Percentiles rank a stretch among this genome's conserved stretches.
Conservation (phyloP, 164 flowering plant species). For the Magnolia sinica region DNA sequence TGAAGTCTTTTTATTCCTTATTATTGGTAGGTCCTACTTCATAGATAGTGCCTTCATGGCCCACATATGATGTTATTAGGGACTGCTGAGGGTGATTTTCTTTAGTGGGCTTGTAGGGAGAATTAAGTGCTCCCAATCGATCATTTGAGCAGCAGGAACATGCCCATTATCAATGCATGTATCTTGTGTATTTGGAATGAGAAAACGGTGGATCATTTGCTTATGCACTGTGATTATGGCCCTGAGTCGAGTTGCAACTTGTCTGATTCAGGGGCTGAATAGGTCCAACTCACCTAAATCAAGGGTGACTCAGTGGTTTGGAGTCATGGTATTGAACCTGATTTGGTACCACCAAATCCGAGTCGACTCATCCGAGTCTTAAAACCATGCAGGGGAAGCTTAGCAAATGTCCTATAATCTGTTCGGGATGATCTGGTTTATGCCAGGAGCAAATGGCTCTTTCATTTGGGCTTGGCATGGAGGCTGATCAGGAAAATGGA, state of each 20-base stretch:
- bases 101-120: not conserved
- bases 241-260: too few relatives aligned
- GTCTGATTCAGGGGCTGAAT: too few relatives aligned
- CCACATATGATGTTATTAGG: too few relatives aligned
- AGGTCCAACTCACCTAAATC: too few relatives aligned
- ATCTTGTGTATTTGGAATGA: not conserved
- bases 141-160: not conserved
- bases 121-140: not conserved
- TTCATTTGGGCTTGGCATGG: not conserved
- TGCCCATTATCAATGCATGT: not conserved
- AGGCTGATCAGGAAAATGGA: not conserved
- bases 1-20: too few relatives aligned
- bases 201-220: not conserved
- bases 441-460: not conserved
- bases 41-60: too few relatives aligned
- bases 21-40: too few relatives aligned
- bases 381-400: not conserved
- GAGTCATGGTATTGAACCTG: too few relatives aligned
- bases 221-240: not conserved
- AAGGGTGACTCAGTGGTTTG: too few relatives aligned
- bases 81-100: too few relatives aligned
- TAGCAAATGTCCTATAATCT: not conserved
- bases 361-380: too few relatives aligned
- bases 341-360: too few relatives aligned
- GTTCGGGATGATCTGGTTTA: not conserved